Conservation (phyloP, 495 filamentous ascomycete genomes). For the Aspergillus hancockii region DNA sequence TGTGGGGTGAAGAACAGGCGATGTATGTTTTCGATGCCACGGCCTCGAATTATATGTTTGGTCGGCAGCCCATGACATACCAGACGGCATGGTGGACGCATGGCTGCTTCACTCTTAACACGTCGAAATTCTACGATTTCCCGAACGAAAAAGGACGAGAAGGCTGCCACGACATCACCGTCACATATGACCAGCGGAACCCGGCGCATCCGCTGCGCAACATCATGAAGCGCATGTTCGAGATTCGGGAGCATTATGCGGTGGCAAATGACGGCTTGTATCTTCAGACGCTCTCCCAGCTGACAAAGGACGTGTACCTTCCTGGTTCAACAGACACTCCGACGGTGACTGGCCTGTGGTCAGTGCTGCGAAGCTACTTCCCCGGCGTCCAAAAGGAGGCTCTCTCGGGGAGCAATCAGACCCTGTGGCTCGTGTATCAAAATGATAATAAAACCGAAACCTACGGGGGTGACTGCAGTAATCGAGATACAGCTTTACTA, state of each 20-base stretch:
- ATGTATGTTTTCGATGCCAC: constrained; percentile 69
- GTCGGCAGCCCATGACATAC: constrained; percentile 66
- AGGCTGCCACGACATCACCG: constrained; percentile 60
- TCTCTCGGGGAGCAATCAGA: constrained; percentile 46
- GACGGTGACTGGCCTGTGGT: constrained; percentile 71
- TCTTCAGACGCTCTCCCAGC: constrained; percentile 59
- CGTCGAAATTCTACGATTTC: constrained; percentile 58
- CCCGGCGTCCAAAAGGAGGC: constrained; percentile 54
- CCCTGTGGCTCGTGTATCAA: constrained; percentile 68
- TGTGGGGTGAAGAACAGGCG: constrained; percentile 73
- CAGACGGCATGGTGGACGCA: constrained; percentile 68
- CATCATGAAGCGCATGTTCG: constrained; percentile 67
- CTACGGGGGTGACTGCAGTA: constrained; percentile 62
- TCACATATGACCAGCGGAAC: constrained; percentile 68
- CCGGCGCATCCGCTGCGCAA: constrained; percentile 67
- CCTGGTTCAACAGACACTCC: constrained; percentile 53
- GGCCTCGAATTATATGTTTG: constrained; percentile 69
- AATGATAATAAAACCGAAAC: constrained; percentile 57
- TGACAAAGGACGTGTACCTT: constrained; percentile 52
- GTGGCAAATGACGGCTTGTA: constrained; percentile 66
- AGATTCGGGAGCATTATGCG: constrained; percentile 58
- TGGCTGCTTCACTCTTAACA: constrained; percentile 62
- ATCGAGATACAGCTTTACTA: constrained; percentile 51
- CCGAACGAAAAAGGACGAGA: constrained; percentile 54
- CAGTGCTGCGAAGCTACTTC: constrained; percentile 55